A percentile compares a stretch with the other conserved stretches of the same genome.
Conservation (phyloP, 768 basidiomycete genomes). For the Xerocomus potaroensis region DNA sequence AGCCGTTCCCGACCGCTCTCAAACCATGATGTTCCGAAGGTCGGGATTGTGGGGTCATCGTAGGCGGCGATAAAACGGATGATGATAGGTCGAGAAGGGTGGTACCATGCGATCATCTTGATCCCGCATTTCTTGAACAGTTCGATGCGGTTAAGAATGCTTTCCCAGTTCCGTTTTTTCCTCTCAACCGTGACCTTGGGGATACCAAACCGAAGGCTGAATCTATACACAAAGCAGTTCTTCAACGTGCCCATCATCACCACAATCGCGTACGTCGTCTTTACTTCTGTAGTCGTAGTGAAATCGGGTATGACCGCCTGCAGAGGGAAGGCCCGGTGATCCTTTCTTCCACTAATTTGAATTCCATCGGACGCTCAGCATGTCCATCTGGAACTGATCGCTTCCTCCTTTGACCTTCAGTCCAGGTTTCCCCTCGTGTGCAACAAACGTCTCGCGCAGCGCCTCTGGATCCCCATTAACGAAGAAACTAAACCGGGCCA, state of each 20-base stretch:
- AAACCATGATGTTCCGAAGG: slow-evolving; percentile 36
- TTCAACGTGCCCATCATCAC: slow-evolving; percentile 42
- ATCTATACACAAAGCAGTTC: slow-evolving; percentile 34
- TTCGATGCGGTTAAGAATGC: slow-evolving; percentile 34
- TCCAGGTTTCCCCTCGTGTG: slow-evolving; percentile 20
- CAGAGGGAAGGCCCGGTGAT: slow-evolving; percentile 26
- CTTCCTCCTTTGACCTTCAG: slow-evolving; percentile 20
- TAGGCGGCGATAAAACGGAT: slow-evolving; percentile 34
- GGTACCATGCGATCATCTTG: slow-evolving; percentile 36
- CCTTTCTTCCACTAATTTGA: slow-evolving; percentile 16
- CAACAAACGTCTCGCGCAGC: slow-evolving; percentile 31
- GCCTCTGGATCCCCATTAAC: slow-evolving; percentile 34
- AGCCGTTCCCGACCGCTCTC: slow-evolving; percentile 29
- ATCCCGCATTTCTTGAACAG: slow-evolving; percentile 36
- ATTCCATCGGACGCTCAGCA: slow-evolving; percentile 22
- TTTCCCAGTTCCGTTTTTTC: slow-evolving; percentile 35
- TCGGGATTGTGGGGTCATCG: slow-evolving; percentile 32
- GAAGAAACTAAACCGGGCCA: slow-evolving; percentile 37
- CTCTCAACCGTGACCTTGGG: slow-evolving; percentile 44
- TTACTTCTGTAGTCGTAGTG: slow-evolving; percentile 39
- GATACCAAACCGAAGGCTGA: slow-evolving; percentile 35
- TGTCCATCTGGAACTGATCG: slow-evolving; percentile 27
- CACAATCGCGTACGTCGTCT: slow-evolving; percentile 36
- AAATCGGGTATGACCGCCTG: slow-evolving; percentile 41
- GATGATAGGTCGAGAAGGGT: slow-evolving; percentile 38